Evolutionary conservation across 169 alveolate genomes (phyloP).

Genomic region (Amoebophrya sp.): DNA sequence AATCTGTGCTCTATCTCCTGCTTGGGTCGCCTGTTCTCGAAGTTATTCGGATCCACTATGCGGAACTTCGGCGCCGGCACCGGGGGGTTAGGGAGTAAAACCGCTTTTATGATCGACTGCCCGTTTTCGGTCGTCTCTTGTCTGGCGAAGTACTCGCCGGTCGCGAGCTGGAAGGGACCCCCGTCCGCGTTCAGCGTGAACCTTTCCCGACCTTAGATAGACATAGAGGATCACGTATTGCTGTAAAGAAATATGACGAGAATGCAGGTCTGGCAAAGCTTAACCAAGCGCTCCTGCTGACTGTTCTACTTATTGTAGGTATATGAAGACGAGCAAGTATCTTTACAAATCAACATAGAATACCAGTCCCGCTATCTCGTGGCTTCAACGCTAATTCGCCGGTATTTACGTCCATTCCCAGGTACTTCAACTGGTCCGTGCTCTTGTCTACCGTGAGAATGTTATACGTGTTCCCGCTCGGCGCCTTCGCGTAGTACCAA

Average conservation of each 20-base stretch:
- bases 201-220: not conserved
- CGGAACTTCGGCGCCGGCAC: not conserved
- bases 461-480: not conserved
- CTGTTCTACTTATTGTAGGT: not conserved
- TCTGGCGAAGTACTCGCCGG: too few species aligned
- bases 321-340: not conserved
- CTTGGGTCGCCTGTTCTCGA: not conserved
- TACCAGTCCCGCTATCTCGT: not conserved
- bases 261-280: not conserved
- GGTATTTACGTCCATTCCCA: not conserved
- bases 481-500: not conserved
- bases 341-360: not conserved
- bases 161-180: not conserved
- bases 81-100: not conserved
- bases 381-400: not conserved
- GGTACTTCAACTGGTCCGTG: not conserved
- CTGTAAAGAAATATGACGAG: not conserved
- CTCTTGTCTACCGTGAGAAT: not conserved
- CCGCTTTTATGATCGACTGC: not conserved
- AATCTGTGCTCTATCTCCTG: not conserved
- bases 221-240: not conserved
- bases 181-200: not conserved
- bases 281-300: not conserved
- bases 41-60: not conserved
- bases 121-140: not conserved